Evolutionary conservation across 805 yeast species (phyloP).

Genomic region (Teunomyces gatunensis): DNA sequence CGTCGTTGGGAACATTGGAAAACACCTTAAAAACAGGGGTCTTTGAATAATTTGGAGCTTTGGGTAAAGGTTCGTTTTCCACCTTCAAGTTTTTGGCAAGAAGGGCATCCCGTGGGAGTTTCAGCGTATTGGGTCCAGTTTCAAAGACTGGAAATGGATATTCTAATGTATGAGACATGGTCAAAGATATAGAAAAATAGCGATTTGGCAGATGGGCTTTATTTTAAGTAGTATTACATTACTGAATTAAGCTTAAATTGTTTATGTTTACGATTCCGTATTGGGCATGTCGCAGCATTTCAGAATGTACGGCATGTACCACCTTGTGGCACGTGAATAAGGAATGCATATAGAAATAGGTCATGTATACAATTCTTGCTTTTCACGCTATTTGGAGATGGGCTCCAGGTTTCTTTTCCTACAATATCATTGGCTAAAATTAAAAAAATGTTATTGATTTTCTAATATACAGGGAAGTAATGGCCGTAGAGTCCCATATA

Average conservation of each 20-base stretch:
- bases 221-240: conserved; percentile 1
- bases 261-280: conserved; percentile 11
- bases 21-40: conserved; percentile 14
- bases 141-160: conserved; percentile 12
- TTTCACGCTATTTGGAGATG: background rate
- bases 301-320: background rate
- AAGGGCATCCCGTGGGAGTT: conserved; percentile 14
- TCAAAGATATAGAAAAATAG: conserved; percentile 3
- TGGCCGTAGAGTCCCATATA: background rate
- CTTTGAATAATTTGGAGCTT: conserved; percentile 1
- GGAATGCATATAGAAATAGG: background rate
- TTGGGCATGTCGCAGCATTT: background rate
- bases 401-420: background rate
- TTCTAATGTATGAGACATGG: conserved; percentile 8
- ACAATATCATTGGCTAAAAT: conserved; percentile 1
- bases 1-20: conserved; percentile 5
- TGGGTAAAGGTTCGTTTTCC: conserved; percentile 13
- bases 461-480: conserved; percentile 2
- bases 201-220: background rate
- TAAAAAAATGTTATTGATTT: background rate
- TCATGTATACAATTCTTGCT: background rate
- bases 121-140: background rate
- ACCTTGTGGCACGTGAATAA: background rate
- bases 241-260: conserved; percentile 10
- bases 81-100: conserved; percentile 17